These are phyloP conservation scores for Monilinia fructicola DNA, from an alignment of 2,329 filamentous ascomycete species.

Conservation along the genomic window DNA sequence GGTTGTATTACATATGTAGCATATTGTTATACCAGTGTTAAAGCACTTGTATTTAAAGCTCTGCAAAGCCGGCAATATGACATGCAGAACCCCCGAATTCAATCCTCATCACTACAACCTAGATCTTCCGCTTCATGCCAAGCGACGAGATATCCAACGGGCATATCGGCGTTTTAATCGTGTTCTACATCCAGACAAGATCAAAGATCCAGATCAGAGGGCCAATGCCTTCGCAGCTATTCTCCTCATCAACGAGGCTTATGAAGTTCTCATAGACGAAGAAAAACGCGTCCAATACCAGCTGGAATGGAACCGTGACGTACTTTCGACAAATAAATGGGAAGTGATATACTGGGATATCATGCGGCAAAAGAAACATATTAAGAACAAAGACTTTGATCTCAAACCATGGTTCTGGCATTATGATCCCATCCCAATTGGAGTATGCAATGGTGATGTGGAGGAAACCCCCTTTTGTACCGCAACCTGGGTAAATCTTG, in stretches of 20 bases:
- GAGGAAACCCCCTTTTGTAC: not conserved
- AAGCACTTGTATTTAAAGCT: not conserved
- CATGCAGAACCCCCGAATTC: not conserved
- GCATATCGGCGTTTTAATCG: not conserved
- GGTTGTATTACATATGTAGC: not conserved
- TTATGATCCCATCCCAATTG: not conserved
- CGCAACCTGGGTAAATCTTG: conserved; percentile 21
- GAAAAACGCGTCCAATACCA: not conserved
- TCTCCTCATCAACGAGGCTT: conserved; percentile 6
- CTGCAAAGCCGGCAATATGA: not conserved
- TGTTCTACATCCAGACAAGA: conserved; percentile 13
- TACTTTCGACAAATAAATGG: not conserved
- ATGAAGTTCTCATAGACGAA: not conserved
- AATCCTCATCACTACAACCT: conserved; percentile 22
- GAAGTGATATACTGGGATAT: not conserved
- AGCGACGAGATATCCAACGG: not conserved
- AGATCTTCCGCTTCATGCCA: conserved; percentile 5
- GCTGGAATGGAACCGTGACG: no score
- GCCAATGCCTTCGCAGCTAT: not conserved
- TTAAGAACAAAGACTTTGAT: no score
- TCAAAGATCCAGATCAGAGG: not conserved
- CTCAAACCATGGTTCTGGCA: conserved; percentile 16
- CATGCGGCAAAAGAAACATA: not conserved
- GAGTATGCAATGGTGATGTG: not conserved
- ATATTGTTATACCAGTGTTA: not conserved